Conservation (phyloP, 306 rosid species). For the Pachyrhizus erosus region DNA sequence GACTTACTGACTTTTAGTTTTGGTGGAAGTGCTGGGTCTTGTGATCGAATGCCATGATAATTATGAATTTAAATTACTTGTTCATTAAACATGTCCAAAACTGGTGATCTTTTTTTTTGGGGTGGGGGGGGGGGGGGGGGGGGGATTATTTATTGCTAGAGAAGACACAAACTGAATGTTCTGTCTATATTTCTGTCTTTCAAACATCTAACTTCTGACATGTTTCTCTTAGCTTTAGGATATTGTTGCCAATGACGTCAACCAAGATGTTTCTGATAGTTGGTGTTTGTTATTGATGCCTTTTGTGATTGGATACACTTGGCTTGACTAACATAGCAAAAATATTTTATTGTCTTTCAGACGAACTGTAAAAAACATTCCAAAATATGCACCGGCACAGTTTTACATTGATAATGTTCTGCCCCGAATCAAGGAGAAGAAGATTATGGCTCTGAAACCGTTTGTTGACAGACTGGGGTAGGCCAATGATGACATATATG, state of each 20-base stretch:
- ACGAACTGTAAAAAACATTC: slow-evolving; percentile 96
- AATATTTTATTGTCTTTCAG: slow-evolving; percentile 60
- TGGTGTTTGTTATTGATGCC: slow-evolving; percentile 14
- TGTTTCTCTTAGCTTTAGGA: slow-evolving; percentile 31
- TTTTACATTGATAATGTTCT: slow-evolving; percentile 98
- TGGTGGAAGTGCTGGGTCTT: slow-evolving; percentile 28
- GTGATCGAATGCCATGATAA: not conserved
- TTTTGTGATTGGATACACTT: slow-evolving; percentile 41
- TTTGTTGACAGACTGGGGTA: slow-evolving; percentile 99
- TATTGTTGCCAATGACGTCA: slow-evolving; percentile 31
- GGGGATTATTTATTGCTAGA: not conserved
- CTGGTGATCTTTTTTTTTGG: not conserved
- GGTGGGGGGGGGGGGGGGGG: not conserved
- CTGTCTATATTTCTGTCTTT: slow-evolving; percentile 24
- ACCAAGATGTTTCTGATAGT: slow-evolving; percentile 4
- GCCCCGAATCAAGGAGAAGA: slow-evolving; percentile 98
- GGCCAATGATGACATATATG: slow-evolving; percentile 45
- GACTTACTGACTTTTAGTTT: not conserved
- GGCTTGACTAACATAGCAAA: slow-evolving; percentile 47
- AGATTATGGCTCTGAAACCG: slow-evolving; percentile 98
- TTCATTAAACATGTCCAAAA: slow-evolving; percentile 25
- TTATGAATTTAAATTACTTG: slow-evolving; percentile 31
- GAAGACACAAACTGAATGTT: slow-evolving; percentile 19
- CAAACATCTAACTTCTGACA: not conserved
- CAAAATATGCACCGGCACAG: slow-evolving; percentile 96